Percentiles rank a stretch among this genome's conserved stretches.
Evolutionary conservation across 495 filamentous ascomycete genomes (phyloP).

Genomic region (Stereocaulon alpinum): DNA sequence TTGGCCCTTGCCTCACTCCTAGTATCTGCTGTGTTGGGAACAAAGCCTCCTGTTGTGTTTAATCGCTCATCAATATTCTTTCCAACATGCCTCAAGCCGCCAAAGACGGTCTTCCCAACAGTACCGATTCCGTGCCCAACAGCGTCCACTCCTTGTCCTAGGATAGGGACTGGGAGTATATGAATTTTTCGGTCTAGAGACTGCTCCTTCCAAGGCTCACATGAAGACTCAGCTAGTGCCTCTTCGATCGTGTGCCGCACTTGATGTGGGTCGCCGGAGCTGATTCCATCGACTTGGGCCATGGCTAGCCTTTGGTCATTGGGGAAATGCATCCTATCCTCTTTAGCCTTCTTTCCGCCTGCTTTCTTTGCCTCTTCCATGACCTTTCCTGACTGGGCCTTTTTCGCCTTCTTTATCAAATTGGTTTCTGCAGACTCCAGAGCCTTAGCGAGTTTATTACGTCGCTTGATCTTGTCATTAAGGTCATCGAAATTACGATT

Average conservation of each 20-base stretch:
- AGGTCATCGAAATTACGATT: constrained; percentile 86
- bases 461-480: constrained; percentile 70
- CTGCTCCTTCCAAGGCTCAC: constrained; percentile 23
- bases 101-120: constrained; percentile 44
- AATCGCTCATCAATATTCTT: constrained; percentile 10
- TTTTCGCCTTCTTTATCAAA: constrained; percentile 68
- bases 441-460: constrained; percentile 57
- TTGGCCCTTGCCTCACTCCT: background rate
- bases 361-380: constrained; percentile 53
- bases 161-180: constrained; percentile 30
- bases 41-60: background rate
- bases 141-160: constrained; percentile 35
- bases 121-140: constrained; percentile 55
- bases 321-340: constrained; percentile 28
- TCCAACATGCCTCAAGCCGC: constrained; percentile 36
- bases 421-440: constrained; percentile 80
- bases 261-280: constrained; percentile 74
- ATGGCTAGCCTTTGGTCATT: constrained; percentile 50
- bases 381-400: constrained; percentile 57
- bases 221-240: constrained; percentile 43
- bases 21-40: background rate
- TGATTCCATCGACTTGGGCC: constrained; percentile 61
- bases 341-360: constrained; percentile 42
- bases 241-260: constrained; percentile 62
- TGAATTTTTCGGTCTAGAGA: constrained; percentile 26